These are phyloP conservation scores for Auriscalpium vulgare DNA, from an alignment of 768 basidiomycete species.

Conservation along the genomic window DNA sequence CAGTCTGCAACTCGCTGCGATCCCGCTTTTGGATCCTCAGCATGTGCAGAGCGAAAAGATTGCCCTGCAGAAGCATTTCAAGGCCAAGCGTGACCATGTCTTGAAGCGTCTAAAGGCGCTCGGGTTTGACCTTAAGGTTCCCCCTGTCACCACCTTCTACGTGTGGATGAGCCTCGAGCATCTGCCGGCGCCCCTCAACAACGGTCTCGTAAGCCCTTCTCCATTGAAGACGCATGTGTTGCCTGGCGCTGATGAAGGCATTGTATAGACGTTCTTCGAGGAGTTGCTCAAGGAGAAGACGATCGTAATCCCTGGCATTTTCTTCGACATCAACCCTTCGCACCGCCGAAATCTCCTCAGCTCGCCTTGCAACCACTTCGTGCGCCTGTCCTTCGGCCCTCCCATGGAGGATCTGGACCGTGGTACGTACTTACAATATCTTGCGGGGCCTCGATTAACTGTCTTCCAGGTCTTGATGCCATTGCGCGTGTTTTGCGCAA, in stretches of 20 bases:
- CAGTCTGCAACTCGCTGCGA: constrained; percentile 82
- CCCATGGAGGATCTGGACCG: constrained; percentile 72
- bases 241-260: not conserved
- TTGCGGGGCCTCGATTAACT: not conserved
- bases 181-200: constrained; percentile 77
- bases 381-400: constrained; percentile 82
- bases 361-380: constrained; percentile 85
- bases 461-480: constrained; percentile 65
- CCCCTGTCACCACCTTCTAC: constrained; percentile 84
- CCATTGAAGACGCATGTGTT: not conserved
- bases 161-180: constrained; percentile 85
- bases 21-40: constrained; percentile 70
- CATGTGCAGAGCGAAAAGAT: constrained; percentile 69
- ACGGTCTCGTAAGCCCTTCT: constrained; percentile 57
- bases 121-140: constrained; percentile 67
- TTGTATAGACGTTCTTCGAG: constrained; percentile 78
- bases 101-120: constrained; percentile 72
- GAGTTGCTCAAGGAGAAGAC: constrained; percentile 86
- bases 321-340: constrained; percentile 76
- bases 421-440: constrained; percentile 32
- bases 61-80: constrained; percentile 86
- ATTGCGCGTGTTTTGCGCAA: constrained; percentile 72
- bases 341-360: constrained; percentile 86
- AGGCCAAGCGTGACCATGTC: constrained; percentile 84
- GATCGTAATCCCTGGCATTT: constrained; percentile 86